A percentile compares a stretch with the other conserved stretches of the same genome.
Conservation (phyloP, 495 filamentous ascomycete species). For the Lepidopterella palustris region DNA sequence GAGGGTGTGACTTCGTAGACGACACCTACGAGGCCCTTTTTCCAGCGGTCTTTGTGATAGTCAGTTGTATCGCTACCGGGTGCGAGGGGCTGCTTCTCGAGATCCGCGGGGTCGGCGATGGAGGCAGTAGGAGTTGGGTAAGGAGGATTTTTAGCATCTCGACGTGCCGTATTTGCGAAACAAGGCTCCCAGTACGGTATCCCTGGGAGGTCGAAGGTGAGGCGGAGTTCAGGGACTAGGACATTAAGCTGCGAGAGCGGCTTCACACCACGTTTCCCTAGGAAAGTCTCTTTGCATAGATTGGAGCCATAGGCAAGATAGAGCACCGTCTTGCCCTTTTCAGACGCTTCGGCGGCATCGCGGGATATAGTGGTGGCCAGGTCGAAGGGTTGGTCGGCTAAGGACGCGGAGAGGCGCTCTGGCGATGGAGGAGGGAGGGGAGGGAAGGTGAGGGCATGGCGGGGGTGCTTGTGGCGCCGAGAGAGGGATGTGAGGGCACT, state of each 20-base stretch:
- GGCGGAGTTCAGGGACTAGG: conserved; percentile 62
- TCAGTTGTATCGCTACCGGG: no score
- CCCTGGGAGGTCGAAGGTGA: conserved; percentile 82
- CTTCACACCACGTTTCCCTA: conserved; percentile 64
- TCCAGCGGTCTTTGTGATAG: conserved; percentile 53
- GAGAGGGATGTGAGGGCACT: neutral
- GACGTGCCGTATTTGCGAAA: conserved; percentile 72
- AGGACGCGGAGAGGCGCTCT: conserved; percentile 16
- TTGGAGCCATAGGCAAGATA: conserved; percentile 98
- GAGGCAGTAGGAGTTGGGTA: neutral
- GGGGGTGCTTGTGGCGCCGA: neutral
- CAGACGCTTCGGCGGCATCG: conserved; percentile 2
- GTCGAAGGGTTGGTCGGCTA: conserved; percentile 14
- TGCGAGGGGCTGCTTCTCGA: conserved; percentile 29
- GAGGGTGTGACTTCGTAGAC: conserved; percentile 83
- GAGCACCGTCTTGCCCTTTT: conserved; percentile 52
- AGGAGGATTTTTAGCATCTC: conserved; percentile 34
- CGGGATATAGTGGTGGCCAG: neutral
- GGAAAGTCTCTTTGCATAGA: conserved; percentile 67
- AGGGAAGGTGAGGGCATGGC: neutral
- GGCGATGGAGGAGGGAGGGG: conserved; percentile 7
- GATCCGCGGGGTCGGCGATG: no score
- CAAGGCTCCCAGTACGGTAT: conserved; percentile 86
- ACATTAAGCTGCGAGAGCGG: conserved; percentile 76
- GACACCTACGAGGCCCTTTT: conserved; percentile 77